Evolutionary conservation across 768 basidiomycete genomes (phyloP), one percentile per base, ranked within the genome.

Genomic region (Cytidiella melzeri): DNA sequence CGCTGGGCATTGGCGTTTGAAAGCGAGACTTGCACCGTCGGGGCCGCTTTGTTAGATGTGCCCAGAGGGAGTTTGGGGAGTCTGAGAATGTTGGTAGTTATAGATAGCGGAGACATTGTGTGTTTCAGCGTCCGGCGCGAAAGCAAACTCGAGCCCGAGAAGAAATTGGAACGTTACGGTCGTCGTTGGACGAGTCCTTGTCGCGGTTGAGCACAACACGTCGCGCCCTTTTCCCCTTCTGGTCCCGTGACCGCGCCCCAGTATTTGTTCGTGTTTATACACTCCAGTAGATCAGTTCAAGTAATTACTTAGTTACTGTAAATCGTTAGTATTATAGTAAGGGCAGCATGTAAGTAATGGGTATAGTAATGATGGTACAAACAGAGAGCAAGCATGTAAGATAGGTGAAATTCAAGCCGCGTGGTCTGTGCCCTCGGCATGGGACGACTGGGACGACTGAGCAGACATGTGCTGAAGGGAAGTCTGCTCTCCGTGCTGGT

Each of bases 401-500:
- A n/a, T n/a, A n/a, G n/a, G n/a, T n/a, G n/a, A n/a, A n/a, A n/a
- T n/a, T n/a, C n/a, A n/a, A n/a, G n/a, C n/a, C n/a, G n/a, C n/a
- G n/a, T n/a, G n/a, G n/a, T n/a, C n/a, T n/a, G n/a, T n/a, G n/a
- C n/a, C n/a, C n/a, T n/a, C n/a, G n/a, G n/a, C n/a, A n/a, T n/a
- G n/a, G n/a, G n/a, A n/a, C n/a, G n/a, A n/a, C n/a, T n/a, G n/a
- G n/a, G n/a, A n/a, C n/a, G 30, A 34, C 30, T 34, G 7, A 7
- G 30, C 30, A 7, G 40, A 47, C 23, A 38, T 38, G 38, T 48
- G 21, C 15, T 48, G 47, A 19, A 28, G 18, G 9, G 39, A 23
- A 19, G 47, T 18, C 38, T 73, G 74, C 54, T 81, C 80, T 1
- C 77, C 81, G 10, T 59, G 58, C 5, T 71, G 69, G 68, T 83